Evolutionary conservation across 306 rosid genomes (phyloP), one percentile per base, ranked within the genome.

Genomic region (Bauhinia variegata): DNA sequence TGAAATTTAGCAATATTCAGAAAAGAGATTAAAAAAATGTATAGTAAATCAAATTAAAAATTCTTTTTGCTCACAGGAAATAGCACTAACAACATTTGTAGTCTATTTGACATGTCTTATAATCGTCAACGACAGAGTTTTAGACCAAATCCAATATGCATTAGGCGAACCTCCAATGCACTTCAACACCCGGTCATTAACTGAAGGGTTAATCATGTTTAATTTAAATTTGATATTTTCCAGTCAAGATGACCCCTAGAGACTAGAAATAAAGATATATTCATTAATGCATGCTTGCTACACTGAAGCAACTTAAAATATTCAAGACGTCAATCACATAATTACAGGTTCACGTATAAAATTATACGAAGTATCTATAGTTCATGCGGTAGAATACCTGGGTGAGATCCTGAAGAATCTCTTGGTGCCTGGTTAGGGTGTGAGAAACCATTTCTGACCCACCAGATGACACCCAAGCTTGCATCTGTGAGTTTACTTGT

Each of bases 391-490:
- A 70, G 61, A 74, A 62, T 79, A 95, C 99, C 99, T 95, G 96
- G 71, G 97, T 88, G 75, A 95, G 82, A 79, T 95, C 99, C 82
- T 87, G 99, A 78, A 88, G 92, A 82, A 95, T 91, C 76, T 90
- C 99, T 76, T 95, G 99, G 83, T 95, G 99, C 72, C 99, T 86
- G 59, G 91, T 95, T 79, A 95, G 80, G 44, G 99, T 90, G 72
- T 91, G 97, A 83, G 99, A 91, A 75, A 95, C 99, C 96, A 95
- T 88, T 80, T 95, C 99, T 10, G 96, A 82, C 49, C 97, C 99
- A 70, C 90, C 99, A 17, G 99, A 73, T 55, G 99, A 88, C 36
- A 90, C 99, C 99, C 90, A 95, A 55, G 95, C 89, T 66, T 90
- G 97, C 99, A 95, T 95, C 80, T 91, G 99, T n/a, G 83, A 74